Percentiles rank a stretch among this genome's conserved stretches.
These are phyloP conservation scores for Inga leiocalycina DNA, from an alignment of 306 rosid genomes.

Conservation along the genomic window DNA sequence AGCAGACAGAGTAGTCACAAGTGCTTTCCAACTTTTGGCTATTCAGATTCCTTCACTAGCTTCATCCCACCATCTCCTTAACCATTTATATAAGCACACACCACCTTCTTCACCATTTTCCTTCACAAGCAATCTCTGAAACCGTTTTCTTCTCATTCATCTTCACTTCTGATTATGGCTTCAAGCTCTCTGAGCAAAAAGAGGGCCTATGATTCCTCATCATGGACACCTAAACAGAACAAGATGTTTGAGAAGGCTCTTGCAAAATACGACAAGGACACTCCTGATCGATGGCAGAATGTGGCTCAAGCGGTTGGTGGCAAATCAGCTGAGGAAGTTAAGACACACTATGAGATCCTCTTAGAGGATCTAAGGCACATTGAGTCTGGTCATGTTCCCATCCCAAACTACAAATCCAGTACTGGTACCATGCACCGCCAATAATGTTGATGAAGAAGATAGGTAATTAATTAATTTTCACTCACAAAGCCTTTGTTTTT, in stretches of 20 bases:
- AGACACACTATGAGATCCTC: constrained; percentile 62
- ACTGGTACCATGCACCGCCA: neutral
- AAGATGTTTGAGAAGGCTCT: constrained; percentile 65
- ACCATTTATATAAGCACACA: constrained; percentile 37
- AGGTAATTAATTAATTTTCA: constrained; percentile 32
- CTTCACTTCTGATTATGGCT: constrained; percentile 42
- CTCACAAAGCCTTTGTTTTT: neutral
- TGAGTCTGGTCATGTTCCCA: constrained; percentile 58
- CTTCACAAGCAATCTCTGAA: constrained; percentile 17
- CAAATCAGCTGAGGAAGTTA: constrained; percentile 52
- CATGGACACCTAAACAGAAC: constrained; percentile 67
- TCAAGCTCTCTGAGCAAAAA: constrained; percentile 57
- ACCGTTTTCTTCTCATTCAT: neutral
- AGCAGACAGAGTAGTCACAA: constrained; percentile 49
- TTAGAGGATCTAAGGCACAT: constrained; percentile 60
- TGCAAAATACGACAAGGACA: constrained; percentile 61
- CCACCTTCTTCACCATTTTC: constrained; percentile 28
- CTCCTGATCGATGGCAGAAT: constrained; percentile 67
- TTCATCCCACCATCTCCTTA: constrained; percentile 33
- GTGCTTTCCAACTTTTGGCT: constrained; percentile 34
- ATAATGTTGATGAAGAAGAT: constrained; percentile 42
- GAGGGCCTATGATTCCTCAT: constrained; percentile 32
- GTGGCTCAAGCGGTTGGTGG: constrained; percentile 59
- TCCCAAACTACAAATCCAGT: constrained; percentile 52
- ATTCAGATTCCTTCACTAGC: constrained; percentile 41